Base-by-base conservation (phyloP, 495 filamentous ascomycete species). In the Schizothecium vesticola region DNA sequence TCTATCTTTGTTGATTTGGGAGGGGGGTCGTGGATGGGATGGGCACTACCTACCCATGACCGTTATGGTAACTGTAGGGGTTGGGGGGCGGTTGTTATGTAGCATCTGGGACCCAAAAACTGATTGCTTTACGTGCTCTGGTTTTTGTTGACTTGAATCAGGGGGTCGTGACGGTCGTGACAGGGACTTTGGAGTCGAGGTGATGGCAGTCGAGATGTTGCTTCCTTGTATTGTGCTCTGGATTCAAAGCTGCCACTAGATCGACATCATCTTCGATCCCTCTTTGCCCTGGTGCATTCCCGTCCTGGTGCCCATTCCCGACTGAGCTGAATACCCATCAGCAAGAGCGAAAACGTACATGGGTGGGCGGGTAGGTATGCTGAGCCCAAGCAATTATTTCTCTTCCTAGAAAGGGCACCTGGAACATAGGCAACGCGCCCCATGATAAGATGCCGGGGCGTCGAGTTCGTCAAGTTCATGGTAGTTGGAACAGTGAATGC, bases 201-300 rank as follows among this genome's bases (percentile, higher is more conserved):
- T 51, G 16, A 19, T 51, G 36, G 19, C 6, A 51, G 36, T 51
- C 43, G 43, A 51, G 16, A 51, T n/a, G 1, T 8, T 51, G 43
- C 43, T 51, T 43, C 13, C 4, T 16, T 29, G 28, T 29, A 9
- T 29, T 29, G 0, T 2, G 8, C 0, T 43, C 13, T 28, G 33
- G 13, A 3, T 5, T 43, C 13, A 4, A 43, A 43, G 3, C 5
- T 19, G 33, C 13, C 0, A 13, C 7, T 3, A 19, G 2, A 6
- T 19, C 0, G 1, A 1, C 13, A 5, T 43, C 5, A 3, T 43
- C 13, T 0, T 43, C 33, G 3, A 43, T 16, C 6, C 33, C 3
- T 43, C 33, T 51, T n/a, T 0, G 0, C 0, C 0, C 4, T n/a
- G 0, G 2, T 51, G 6, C 16, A 51, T n/a, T 51, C 1, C 12